phyloP scores from a whole-genome alignment of 2,329 filamentous ascomycete genomes.

The Tolypocladium pustulatum region DNA sequence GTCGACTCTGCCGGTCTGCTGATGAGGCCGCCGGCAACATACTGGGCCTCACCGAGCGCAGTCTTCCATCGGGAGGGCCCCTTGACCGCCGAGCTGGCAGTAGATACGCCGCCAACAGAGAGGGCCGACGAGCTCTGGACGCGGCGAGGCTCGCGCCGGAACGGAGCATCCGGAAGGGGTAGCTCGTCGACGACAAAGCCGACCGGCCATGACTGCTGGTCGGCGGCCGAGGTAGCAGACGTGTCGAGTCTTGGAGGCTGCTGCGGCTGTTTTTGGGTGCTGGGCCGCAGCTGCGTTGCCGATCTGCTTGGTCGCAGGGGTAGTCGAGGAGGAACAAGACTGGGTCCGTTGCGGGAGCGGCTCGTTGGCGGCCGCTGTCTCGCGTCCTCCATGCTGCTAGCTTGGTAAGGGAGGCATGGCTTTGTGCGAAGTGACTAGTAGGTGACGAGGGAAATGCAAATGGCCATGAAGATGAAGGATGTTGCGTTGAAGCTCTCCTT shows the following conservation, averaged over 20 bases:
- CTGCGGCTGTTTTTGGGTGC: neutral
- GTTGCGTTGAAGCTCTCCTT: neutral
- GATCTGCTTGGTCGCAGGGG: constrained; percentile 8
- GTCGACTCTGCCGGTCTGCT: constrained; percentile 53
- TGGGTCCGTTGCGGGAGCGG: neutral
- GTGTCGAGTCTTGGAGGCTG: neutral
- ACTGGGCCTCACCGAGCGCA: constrained; percentile 46
- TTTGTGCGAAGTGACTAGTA: neutral
- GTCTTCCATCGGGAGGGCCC: constrained; percentile 29
- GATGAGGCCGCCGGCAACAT: constrained; percentile 56
- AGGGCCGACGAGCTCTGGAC: constrained; percentile 22
- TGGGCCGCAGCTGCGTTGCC: constrained; percentile 2
- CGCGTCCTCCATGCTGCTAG: neutral
- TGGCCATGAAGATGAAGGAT: neutral
- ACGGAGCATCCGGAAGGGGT: neutral
- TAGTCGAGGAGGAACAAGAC: neutral
- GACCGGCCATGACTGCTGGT: neutral
- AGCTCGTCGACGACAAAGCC: neutral
- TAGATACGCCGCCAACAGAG: constrained; percentile 2
- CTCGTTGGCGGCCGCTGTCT: neutral
- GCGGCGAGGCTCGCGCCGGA: constrained; percentile 10
- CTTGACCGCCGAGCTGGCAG: constrained; percentile 1
- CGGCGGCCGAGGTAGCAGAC: neutral
- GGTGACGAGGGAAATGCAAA: neutral
- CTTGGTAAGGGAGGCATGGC: neutral